A percentile compares a stretch with the other conserved stretches of the same genome.
phyloP scores from a whole-genome alignment of 495 filamentous ascomycete species.

The Aspergillus leporis region DNA sequence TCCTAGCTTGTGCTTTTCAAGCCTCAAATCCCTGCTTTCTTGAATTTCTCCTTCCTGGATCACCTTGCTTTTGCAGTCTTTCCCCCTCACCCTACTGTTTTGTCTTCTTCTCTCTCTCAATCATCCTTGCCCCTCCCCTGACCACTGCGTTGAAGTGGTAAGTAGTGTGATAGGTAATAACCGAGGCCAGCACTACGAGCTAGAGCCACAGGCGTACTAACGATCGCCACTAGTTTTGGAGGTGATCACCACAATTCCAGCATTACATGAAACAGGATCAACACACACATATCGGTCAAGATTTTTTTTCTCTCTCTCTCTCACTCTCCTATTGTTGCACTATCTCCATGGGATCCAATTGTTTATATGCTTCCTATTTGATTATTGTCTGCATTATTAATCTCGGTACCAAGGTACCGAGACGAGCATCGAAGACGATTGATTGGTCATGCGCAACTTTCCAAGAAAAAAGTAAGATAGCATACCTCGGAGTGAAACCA shows the following conservation, averaged over 20 bases:
- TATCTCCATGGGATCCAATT: no score
- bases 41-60: background rate
- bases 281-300: slow-evolving; percentile 11
- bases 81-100: background rate
- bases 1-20: background rate
- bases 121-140: background rate
- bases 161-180: slow-evolving; percentile 19
- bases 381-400: no score
- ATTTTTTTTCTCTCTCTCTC: background rate
- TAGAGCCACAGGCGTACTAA: slow-evolving; percentile 16
- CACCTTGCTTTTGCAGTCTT: background rate
- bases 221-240: slow-evolving; percentile 32
- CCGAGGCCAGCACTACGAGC: slow-evolving; percentile 12
- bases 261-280: slow-evolving; percentile 28
- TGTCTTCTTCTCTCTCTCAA: background rate
- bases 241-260: slow-evolving; percentile 29
- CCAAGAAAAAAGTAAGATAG: no score
- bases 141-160: background rate
- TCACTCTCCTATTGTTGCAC: background rate
- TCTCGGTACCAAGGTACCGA: no score
- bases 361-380: no score
- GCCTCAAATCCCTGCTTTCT: background rate
- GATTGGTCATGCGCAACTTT: no score
- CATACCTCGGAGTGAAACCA: background rate
- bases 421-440: no score